Evolutionary conservation across 2,329 filamentous ascomycete species (phyloP), one percentile per base, ranked within the genome.

Genomic region (Stemphylium beticola): DNA sequence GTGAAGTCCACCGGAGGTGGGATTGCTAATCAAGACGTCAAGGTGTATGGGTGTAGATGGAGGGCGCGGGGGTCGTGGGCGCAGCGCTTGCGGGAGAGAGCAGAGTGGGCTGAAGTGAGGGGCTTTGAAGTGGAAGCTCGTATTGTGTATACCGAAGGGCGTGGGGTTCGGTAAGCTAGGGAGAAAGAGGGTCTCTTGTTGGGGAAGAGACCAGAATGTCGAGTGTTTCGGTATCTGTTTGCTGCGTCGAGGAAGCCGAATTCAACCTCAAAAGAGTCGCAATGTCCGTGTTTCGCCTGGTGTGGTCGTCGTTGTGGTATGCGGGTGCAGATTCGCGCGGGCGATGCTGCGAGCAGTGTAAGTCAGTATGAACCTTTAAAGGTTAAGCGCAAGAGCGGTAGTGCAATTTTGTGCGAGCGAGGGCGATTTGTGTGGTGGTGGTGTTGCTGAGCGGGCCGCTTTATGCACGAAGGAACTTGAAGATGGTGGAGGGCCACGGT

Each of bases 381-480:
- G 54, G 40, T 48, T 44, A 47, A 42, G 51, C 32, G 56, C 50
- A 57, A 40, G 55, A 41, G 53, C 34, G 44, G 43, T 52, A 54
- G 64, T 57, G 61, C 48, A 62, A 60, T 53, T 61, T 64, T 61
- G 66, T 64, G 65, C 60, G 62, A 64, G 36, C 42, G 50, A 58
- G 49, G 47, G 26, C 43, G 55, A 38, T 53, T 55, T 57, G 62
- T 60, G 61, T 66, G 53, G 63, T 65, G 61, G 53, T 64, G 65
- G 67, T 62, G 61, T 61, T 53, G 58, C 39, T 55, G 61, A 56
- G 60, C 63, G 60, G 62, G 60, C 66, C 61, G 62, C 68, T 72
- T 69, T 69, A 64, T 70, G 67, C 66, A 65, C 43, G 50, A 54
- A 55, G 58, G 60, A 64, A 61, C 60, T 62, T 63, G 66, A 65